Conservation (phyloP, 2,329 filamentous ascomycete genomes). For the Aspergillus spinulosporus region DNA sequence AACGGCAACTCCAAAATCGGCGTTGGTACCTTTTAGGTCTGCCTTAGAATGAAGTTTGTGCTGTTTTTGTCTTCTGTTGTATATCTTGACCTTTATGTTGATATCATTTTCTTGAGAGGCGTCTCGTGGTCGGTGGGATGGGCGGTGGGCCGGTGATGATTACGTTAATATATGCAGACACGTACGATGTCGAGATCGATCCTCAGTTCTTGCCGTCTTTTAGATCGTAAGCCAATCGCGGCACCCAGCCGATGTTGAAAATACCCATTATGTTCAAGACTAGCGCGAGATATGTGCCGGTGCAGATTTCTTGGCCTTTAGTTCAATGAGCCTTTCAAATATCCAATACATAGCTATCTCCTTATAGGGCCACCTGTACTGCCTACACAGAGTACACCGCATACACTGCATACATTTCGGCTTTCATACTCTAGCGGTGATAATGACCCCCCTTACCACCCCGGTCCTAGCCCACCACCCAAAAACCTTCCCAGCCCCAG, state of each 20-base stretch:
- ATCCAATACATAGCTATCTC: too few relatives aligned
- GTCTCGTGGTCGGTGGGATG: slow-evolving; percentile 22
- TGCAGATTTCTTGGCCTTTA: too few relatives aligned
- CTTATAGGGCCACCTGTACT: background rate
- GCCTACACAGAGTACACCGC: background rate
- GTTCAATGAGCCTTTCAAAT: too few relatives aligned
- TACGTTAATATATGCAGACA: slow-evolving; percentile 9
- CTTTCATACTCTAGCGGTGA: slow-evolving; percentile 35
- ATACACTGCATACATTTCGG: background rate
- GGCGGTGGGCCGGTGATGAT: slow-evolving; percentile 19
- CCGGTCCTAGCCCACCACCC: slow-evolving; percentile 45
- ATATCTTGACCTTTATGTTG: slow-evolving; percentile 11
- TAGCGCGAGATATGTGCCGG: too few relatives aligned
- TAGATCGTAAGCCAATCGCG: too few relatives aligned
- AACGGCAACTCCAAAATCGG: slow-evolving; percentile 35
- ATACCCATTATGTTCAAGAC: too few relatives aligned
- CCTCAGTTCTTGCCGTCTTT: background rate
- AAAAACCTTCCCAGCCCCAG: slow-evolving; percentile 38
- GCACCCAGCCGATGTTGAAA: too few relatives aligned
- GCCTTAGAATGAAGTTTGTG: slow-evolving; percentile 8
- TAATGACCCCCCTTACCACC: slow-evolving; percentile 42
- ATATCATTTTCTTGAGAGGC: slow-evolving; percentile 12
- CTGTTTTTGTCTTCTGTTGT: slow-evolving; percentile 12
- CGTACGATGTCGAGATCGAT: background rate
- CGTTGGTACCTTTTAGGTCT: slow-evolving; percentile 30